Evolutionary conservation across 352 stramenopile species (phyloP), one percentile per base, ranked within the genome.

Genomic region (Pilasporangium apinafurcum): DNA sequence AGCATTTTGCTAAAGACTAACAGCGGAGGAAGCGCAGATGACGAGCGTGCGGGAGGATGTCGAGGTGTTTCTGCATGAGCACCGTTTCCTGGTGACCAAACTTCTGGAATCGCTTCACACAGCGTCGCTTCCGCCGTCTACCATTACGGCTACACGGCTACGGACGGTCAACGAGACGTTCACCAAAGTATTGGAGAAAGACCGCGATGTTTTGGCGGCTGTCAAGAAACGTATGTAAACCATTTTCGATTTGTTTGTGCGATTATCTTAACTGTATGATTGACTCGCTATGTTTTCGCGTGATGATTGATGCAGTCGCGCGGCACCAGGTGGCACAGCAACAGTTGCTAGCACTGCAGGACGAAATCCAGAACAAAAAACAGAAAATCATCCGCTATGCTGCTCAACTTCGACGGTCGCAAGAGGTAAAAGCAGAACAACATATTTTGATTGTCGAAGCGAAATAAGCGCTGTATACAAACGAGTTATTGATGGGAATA

Each of bases 81-180:
- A 92, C 61, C 76, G 79, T 38, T 92, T 87, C 55, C 56, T 92
- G 17, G 77, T 87, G 40, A 89, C 78, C 12, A 92, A 92, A 55
- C 59, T 92, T 24, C 69, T 92, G 28, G 79, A 92, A 57, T 83
- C 76, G 22, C 66, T 92, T 13, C 69, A 70, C 51, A 74, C 71
- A 5, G 72, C 79, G 8, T 79, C 72, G 10, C 27, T 50, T 0
- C 77, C 77, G 16, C 77, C 77, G 10, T 86, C 80, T 16, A 88
- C 76, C 7, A 89, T 88, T 52, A 88, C 76, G 2, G 56, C 70
- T 36, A 77, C 72, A 46, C 75, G 77, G 24, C 50, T 92, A 43
- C 75, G 74, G 29, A 86, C 72, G 6, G 79, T 88, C 36, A 83
- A 86, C 45, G 76, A 86, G 44, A 86, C 68, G 39, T 88, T 92